Evolutionary conservation across 495 filamentous ascomycete genomes (phyloP).

Genomic region (Talaromyces nanjingensis): DNA sequence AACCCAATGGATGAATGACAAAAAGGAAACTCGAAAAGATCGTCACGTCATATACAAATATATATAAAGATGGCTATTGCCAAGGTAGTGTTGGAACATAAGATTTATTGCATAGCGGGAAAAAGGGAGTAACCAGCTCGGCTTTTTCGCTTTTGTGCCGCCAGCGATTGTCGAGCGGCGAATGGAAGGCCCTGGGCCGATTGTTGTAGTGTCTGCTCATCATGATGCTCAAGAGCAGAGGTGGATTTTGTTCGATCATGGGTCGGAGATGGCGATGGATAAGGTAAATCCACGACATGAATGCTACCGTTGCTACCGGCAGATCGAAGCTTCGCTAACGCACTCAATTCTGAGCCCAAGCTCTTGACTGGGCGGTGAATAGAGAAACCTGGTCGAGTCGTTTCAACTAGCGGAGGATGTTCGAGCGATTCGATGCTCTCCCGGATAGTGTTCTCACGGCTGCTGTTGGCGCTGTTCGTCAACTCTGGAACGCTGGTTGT

Average conservation of each 20-base stretch:
- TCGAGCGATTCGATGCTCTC: constrained; percentile 28
- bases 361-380: constrained; percentile 38
- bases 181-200: constrained; percentile 1
- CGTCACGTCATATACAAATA: constrained; percentile 9
- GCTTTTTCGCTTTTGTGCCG: constrained; percentile 25
- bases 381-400: constrained; percentile 21
- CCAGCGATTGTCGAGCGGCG: constrained; percentile 1
- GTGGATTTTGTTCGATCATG: constrained; percentile 35
- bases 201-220: background rate
- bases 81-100: background rate
- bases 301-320: constrained; percentile 20
- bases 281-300: constrained; percentile 16
- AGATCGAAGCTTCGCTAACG: constrained; percentile 20
- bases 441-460: constrained; percentile 34
- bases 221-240: constrained; percentile 16
- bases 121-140: constrained; percentile 41
- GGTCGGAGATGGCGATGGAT: constrained; percentile 7
- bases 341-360: constrained; percentile 26
- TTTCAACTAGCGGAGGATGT: constrained; percentile 11
- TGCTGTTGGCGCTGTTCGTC: constrained; percentile 39
- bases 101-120: constrained; percentile 18
- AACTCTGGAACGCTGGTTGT: constrained; percentile 51
- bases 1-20: background rate
- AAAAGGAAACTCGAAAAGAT: background rate
- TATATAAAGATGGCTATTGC: background rate